Percentiles rank a stretch among this genome's conserved stretches.
Conservation (phyloP, 139 green algal genomes). For the Edaphochlamys debaryana region DNA sequence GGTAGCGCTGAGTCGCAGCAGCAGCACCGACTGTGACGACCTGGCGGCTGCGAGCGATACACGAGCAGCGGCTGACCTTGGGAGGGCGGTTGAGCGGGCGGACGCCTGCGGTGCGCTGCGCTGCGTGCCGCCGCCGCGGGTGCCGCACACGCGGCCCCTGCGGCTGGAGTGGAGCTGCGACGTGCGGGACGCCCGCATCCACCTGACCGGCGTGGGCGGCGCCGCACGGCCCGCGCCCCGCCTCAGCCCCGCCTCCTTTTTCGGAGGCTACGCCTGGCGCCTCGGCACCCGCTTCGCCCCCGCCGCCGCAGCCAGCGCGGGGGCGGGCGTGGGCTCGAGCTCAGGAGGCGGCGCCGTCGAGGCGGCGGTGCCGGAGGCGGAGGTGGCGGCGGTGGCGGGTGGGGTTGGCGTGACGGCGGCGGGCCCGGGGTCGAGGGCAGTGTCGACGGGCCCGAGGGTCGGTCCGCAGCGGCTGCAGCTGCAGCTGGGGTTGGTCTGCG, state of each 20-base stretch:
- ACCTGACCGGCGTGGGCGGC: not conserved
- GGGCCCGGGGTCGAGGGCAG: too few relatives aligned
- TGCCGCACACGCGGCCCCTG: not conserved
- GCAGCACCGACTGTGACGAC: too few relatives aligned
- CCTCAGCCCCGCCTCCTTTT: not conserved
- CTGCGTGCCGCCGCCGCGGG: too few relatives aligned
- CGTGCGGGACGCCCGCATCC: constrained; percentile 5
- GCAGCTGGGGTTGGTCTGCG: constrained; percentile 14
- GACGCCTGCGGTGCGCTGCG: too few relatives aligned
- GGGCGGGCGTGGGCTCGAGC: not conserved
- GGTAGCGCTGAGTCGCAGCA: too few relatives aligned
- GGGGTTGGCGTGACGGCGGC: not conserved
- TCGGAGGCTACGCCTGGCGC: constrained; percentile 26
- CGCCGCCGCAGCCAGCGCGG: not conserved
- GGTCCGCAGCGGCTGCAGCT: not conserved
- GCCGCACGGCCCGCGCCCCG: not conserved
- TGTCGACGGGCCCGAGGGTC: too few relatives aligned
- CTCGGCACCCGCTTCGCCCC: constrained; percentile 19
- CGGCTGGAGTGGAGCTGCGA: constrained; percentile 17
- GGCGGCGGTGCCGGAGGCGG: not conserved
- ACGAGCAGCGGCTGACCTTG: not conserved
- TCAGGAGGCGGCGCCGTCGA: not conserved
- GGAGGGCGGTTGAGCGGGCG: too few relatives aligned
- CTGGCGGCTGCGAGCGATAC: too few relatives aligned
- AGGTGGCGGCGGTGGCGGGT: not conserved